A percentile compares a stretch with the other conserved stretches of the same genome.
phyloP scores from a whole-genome alignment of 2,329 filamentous ascomycete species.

The Exophiala alcalophila region DNA sequence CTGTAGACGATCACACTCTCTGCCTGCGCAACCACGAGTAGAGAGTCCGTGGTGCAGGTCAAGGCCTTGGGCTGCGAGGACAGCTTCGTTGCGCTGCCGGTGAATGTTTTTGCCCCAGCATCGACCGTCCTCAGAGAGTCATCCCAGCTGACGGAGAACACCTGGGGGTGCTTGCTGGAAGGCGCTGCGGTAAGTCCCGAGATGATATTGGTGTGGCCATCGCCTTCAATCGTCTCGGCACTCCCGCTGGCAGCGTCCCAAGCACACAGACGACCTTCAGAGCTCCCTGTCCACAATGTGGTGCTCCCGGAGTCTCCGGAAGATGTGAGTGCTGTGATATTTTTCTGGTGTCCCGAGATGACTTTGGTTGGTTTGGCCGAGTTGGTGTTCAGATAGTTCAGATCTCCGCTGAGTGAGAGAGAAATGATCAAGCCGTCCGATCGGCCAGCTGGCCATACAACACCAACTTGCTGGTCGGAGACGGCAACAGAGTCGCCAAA shows the following conservation, averaged over 20 bases:
- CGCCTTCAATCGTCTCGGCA: slow-evolving; percentile 71
- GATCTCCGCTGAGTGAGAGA: slow-evolving; percentile 79
- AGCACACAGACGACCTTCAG: slow-evolving; percentile 79
- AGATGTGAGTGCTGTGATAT: slow-evolving; percentile 71
- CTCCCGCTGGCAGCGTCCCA: slow-evolving; percentile 75
- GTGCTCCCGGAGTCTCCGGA: slow-evolving; percentile 46
- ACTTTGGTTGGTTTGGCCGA: slow-evolving; percentile 66
- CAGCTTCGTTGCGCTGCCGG: slow-evolving; percentile 65
- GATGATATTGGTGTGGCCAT: slow-evolving; percentile 81
- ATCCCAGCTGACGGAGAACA: slow-evolving; percentile 93
- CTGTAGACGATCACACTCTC: slow-evolving; percentile 57
- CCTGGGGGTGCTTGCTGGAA: slow-evolving; percentile 47
- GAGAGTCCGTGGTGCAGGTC: slow-evolving; percentile 52
- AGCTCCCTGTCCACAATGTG: slow-evolving; percentile 84
- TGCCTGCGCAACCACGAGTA: slow-evolving; percentile 58
- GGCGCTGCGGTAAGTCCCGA: slow-evolving; percentile 64
- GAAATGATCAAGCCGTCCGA: slow-evolving; percentile 86
- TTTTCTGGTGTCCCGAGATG: slow-evolving; percentile 86
- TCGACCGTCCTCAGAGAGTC: slow-evolving; percentile 82
- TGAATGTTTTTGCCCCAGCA: slow-evolving; percentile 69
- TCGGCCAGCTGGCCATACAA: slow-evolving; percentile 81
- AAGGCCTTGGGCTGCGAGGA: slow-evolving; percentile 78
- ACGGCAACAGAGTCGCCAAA: slow-evolving; percentile 72
- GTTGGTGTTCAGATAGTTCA: slow-evolving; percentile 81
- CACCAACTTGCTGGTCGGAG: slow-evolving; percentile 85